Percentiles rank a stretch among this genome's conserved stretches.
Conservation (phyloP, 768 basidiomycete genomes). For the Lactarius indigo region DNA sequence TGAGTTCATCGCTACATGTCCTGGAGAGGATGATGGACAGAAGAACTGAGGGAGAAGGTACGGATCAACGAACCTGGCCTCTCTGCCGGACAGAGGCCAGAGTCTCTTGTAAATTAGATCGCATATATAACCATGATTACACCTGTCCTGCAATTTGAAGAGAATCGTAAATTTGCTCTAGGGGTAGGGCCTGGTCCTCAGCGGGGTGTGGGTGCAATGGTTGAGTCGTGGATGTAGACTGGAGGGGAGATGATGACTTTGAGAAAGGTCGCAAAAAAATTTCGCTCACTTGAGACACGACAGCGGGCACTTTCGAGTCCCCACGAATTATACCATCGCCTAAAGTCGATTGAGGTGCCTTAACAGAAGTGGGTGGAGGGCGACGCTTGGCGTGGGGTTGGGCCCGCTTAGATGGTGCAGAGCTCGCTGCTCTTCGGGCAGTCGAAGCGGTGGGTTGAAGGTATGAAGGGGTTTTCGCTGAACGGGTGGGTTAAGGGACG, state of each 20-base stretch:
- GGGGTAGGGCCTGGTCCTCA: background rate
- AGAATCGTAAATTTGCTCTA: slow-evolving; percentile 25
- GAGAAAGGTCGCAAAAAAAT: no score
- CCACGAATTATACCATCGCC: background rate
- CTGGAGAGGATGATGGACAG: slow-evolving; percentile 7
- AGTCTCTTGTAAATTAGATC: slow-evolving; percentile 50
- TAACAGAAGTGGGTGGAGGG: background rate
- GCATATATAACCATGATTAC: slow-evolving; percentile 62
- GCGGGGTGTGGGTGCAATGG: background rate
- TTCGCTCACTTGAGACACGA: background rate
- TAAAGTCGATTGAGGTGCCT: background rate
- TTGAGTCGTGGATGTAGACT: slow-evolving; percentile 3
- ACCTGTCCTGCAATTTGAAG: slow-evolving; percentile 50
- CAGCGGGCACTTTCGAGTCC: slow-evolving; percentile 1
- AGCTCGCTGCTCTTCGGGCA: slow-evolving; percentile 17
- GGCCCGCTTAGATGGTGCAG: slow-evolving; percentile 9
- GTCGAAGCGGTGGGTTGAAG: slow-evolving; percentile 27
- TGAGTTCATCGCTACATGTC: slow-evolving; percentile 9
- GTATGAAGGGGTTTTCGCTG: slow-evolving; percentile 26
- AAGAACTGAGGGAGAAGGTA: background rate
- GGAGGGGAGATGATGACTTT: background rate
- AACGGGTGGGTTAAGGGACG: background rate
- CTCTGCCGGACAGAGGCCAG: slow-evolving; percentile 40
- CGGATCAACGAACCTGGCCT: slow-evolving; percentile 28
- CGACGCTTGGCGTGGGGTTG: slow-evolving; percentile 1